Evolutionary conservation across 2,329 filamentous ascomycete species (phyloP).

Genomic region (Aureobasidium vineae): DNA sequence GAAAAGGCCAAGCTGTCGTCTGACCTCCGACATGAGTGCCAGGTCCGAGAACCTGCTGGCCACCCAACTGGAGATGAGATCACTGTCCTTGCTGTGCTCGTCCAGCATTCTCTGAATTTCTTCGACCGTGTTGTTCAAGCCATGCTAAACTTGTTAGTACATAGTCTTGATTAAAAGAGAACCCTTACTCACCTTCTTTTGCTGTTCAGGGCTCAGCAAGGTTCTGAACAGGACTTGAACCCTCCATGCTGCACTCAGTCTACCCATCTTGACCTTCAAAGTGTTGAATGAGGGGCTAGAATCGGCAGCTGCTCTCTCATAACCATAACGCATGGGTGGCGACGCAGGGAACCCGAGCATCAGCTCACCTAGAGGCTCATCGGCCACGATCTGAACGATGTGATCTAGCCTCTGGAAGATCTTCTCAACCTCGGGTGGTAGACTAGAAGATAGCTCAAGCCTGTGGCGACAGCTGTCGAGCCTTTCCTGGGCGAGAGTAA

Average conservation of each 20-base stretch:
- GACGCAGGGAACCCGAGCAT: slow-evolving; percentile 41
- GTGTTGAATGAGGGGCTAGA: background rate
- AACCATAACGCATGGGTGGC: slow-evolving; percentile 42
- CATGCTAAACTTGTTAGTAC: slow-evolving; percentile 27
- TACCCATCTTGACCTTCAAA: slow-evolving; percentile 16
- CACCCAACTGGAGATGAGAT: slow-evolving; percentile 33
- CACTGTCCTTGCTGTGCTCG: slow-evolving; percentile 31
- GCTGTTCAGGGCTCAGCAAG: slow-evolving; percentile 26
- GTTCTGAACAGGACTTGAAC: slow-evolving; percentile 21
- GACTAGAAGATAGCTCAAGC: background rate
- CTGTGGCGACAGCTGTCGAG: slow-evolving; percentile 4
- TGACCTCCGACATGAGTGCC: slow-evolving; percentile 33
- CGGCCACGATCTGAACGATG: slow-evolving; percentile 27
- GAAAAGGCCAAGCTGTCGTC: slow-evolving; percentile 27
- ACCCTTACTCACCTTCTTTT: background rate
- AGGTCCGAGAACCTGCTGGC: slow-evolving; percentile 33
- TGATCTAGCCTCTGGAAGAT: slow-evolving; percentile 14
- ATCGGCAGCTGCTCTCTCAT: background rate
- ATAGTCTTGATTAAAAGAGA: background rate
- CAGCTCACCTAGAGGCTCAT: slow-evolving; percentile 35
- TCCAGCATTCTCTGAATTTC: slow-evolving; percentile 36
- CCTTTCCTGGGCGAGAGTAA: background rate
- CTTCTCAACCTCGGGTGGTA: background rate
- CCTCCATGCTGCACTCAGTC: slow-evolving; percentile 1
- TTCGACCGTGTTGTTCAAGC: slow-evolving; percentile 31